Evolutionary conservation across 495 filamentous ascomycete genomes (phyloP), one percentile per base, ranked within the genome.

Genomic region (Penicillium atrosanguineum): DNA sequence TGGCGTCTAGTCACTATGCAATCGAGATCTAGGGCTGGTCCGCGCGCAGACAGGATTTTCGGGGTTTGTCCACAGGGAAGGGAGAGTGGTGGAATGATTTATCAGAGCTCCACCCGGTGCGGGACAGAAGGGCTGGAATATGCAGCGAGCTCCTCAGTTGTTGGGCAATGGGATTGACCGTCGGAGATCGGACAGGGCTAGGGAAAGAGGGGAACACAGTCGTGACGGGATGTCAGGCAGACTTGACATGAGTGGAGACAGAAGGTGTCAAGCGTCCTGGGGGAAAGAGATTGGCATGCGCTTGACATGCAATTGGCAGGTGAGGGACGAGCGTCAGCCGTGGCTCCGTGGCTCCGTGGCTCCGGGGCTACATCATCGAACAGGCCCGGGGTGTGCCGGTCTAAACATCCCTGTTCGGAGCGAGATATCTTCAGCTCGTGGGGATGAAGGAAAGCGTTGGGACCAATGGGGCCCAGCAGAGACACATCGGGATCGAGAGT

Each of bases 1-100:
- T 56, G 57, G 57, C 44, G 57, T 52, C 51, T 45, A 41, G 40
- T 53, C 53, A 41, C 45, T 60, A 56, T 48, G 56, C 19, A 48
- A 46, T 46, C 47, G 19, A 36, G 44, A 42, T 52, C 44, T 36
- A 50, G 29, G 46, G 26, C 28, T 48, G 18, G 16, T 42, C 37
- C 39, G 34, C 37, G 39, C 37, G 37, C 14, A 23, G 4, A 40
- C 38, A 40, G 38, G n/a, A 40, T 19, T 40, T 19, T 40, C 6
- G 38, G 16, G 38, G 1, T 39, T 6, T 40, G 44, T 43, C 44
- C 44, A 48, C 46, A 46, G 25, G 47, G 46, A 41, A 50, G 46
- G 42, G 12, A 34, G 42, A 25, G 48, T n/a, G 38, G 19, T 19
- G 15, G 19, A 40, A 3, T 40, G 38, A n/a, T 7, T 40, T 7